Conservation (phyloP, 371 early-diverging fungal genomes). For the Blakeslea trispora region DNA sequence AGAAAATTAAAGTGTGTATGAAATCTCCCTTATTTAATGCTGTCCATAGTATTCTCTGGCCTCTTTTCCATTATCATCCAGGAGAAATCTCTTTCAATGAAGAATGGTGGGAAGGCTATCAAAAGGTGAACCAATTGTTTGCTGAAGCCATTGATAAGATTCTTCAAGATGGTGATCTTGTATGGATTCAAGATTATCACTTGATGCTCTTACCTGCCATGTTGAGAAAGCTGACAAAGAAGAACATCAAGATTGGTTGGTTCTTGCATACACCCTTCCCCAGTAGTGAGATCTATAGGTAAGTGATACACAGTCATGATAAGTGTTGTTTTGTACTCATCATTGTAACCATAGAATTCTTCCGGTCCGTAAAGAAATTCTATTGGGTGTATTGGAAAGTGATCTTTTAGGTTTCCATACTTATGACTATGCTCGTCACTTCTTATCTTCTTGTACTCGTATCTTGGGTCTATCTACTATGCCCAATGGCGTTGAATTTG, state of each 20-base stretch:
- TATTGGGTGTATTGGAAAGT: constrained; percentile 92
- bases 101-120: constrained; percentile 96
- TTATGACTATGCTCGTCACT: constrained; percentile 99
- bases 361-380: constrained; percentile 84
- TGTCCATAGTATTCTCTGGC: constrained; percentile 78
- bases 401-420: constrained; percentile 96
- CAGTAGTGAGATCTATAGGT: constrained; percentile 90
- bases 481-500: constrained; percentile 92
- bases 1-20: too few relatives aligned
- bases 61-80: constrained; percentile 97
- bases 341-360: constrained; percentile 39
- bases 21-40: neutral
- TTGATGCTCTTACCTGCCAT: constrained; percentile 95
- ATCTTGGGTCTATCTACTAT: constrained; percentile 89
- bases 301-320: constrained; percentile 9
- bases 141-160: constrained; percentile 82
- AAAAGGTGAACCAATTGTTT: constrained; percentile 87
- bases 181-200: constrained; percentile 99
- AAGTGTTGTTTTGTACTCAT: neutral
- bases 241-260: constrained; percentile 95
- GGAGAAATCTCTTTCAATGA: constrained; percentile 93
- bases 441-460: constrained; percentile 93
- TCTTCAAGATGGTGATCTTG: constrained; percentile 85
- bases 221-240: constrained; percentile 61
- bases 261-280: constrained; percentile 99